Conservation (phyloP, 148 eudicot species). For the Fagopyrum tataricum region DNA sequence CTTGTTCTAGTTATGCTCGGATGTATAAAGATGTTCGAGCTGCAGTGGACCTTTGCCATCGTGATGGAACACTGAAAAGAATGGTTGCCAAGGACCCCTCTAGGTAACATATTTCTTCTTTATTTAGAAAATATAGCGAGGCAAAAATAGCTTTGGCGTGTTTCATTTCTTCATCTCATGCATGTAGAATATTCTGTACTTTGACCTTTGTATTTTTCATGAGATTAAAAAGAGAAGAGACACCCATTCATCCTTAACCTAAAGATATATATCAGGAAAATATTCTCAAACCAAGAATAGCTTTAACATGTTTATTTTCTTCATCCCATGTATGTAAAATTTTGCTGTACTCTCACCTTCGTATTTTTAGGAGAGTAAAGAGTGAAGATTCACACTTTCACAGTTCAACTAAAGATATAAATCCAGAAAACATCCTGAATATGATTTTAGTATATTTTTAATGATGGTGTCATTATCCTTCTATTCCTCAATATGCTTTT, state of each 20-base stretch:
- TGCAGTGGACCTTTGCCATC: slow-evolving; percentile 96
- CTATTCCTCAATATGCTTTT: not conserved
- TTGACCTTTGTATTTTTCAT: not conserved
- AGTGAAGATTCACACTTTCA: not conserved
- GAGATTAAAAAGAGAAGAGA: not conserved
- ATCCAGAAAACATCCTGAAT: not conserved
- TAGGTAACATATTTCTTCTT: slow-evolving; percentile 33
- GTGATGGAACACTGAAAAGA: slow-evolving; percentile 91
- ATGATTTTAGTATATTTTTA: not conserved
- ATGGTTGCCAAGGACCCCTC: slow-evolving; percentile 96
- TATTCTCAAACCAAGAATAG: not conserved
- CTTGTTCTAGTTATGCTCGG: slow-evolving; percentile 64
- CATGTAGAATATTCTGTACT: not conserved
- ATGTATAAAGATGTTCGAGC: slow-evolving; percentile 96
- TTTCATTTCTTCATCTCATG: not conserved
- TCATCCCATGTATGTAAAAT: not conserved
- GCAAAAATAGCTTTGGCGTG: not conserved
- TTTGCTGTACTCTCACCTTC: not conserved
- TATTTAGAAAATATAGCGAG: not conserved
- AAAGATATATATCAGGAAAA: not conserved
- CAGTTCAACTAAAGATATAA: not conserved
- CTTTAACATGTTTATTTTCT: not conserved
- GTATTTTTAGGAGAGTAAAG: not conserved
- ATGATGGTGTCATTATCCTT: not conserved
- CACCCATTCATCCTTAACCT: not conserved